Percentiles rank a stretch among this genome's conserved stretches.
Evolutionary conservation across 1,284 basidiomycete species (phyloP).

Genomic region (Cutaneotrichosporon sp.): DNA sequence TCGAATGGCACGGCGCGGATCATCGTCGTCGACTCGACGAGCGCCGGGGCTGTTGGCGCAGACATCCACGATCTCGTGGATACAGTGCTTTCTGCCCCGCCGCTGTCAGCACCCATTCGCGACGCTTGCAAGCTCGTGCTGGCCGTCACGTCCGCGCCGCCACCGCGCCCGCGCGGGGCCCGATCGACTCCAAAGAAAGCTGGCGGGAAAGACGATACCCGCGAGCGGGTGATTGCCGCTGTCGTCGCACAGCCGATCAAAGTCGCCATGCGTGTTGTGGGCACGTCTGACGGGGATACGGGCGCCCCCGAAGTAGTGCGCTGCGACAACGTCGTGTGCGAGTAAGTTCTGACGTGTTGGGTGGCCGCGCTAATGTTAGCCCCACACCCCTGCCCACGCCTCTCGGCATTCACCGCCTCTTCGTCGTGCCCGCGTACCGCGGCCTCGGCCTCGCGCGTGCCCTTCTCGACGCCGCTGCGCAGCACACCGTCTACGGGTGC

Average conservation of each 20-base stretch:
- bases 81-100: conserved; percentile 45
- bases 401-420: conserved; percentile 51
- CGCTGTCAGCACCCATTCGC: conserved; percentile 40
- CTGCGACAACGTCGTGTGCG: conserved; percentile 48
- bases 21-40: conserved; percentile 32
- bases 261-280: conserved; percentile 43
- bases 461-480: conserved; percentile 43
- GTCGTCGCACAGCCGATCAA: conserved; percentile 49
- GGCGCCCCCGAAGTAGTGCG: conserved; percentile 28
- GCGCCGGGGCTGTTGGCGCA: not conserved
- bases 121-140: conserved; percentile 46
- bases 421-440: conserved; percentile 46
- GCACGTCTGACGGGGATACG: conserved; percentile 10
- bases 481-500: conserved; percentile 47
- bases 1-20: conserved; percentile 9
- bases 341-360: conserved; percentile 36
- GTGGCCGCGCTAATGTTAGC: conserved; percentile 20
- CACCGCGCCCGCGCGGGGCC: conserved; percentile 5
- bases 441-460: conserved; percentile 34
- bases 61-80: conserved; percentile 48
- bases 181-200: not conserved
- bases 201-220: not conserved
- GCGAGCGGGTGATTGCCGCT: conserved; percentile 44
- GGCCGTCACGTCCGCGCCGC: conserved; percentile 39
- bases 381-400: conserved; percentile 42